Percentiles rank a stretch among this genome's conserved stretches.
Conservation (phyloP, 2,329 filamentous ascomycete species). For the Aspergillus glaucus region DNA sequence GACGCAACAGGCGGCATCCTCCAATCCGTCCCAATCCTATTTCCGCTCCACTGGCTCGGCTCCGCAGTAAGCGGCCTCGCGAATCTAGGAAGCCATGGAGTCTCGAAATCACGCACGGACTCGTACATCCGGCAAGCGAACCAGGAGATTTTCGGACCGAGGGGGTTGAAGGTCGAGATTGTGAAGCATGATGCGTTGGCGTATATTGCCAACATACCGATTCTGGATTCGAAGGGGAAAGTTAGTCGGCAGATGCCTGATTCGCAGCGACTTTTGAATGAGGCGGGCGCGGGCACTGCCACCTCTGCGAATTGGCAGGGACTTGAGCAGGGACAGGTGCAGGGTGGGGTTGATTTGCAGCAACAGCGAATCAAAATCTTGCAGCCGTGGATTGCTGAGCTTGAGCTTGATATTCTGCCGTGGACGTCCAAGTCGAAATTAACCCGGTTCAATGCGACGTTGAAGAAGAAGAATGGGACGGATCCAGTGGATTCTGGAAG, state of each 20-base stretch:
- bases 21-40: conserved; percentile 17
- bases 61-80: conserved; percentile 17
- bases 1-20: conserved; percentile 21
- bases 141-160: background rate
- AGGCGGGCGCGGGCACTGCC: background rate
- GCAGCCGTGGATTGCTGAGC: conserved; percentile 21
- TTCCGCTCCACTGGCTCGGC: conserved; percentile 19
- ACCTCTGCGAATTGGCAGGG: background rate
- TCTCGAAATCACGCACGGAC: conserved; percentile 15
- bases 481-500: background rate
- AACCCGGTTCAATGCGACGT: conserved; percentile 15
- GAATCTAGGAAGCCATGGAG: conserved; percentile 13
- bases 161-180: background rate
- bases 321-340: background rate
- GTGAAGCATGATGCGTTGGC: conserved; percentile 22
- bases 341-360: background rate
- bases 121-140: background rate
- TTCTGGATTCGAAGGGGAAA: conserved; percentile 18
- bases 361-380: conserved; percentile 11
- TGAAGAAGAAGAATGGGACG: conserved; percentile 16
- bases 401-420: conserved; percentile 16
- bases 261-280: conserved; percentile 6
- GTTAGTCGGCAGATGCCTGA: conserved; percentile 14
- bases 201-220: conserved; percentile 18
- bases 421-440: conserved; percentile 18